These are phyloP conservation scores for Lentinula lateritia DNA, from an alignment of 768 basidiomycete species.

Conservation along the genomic window DNA sequence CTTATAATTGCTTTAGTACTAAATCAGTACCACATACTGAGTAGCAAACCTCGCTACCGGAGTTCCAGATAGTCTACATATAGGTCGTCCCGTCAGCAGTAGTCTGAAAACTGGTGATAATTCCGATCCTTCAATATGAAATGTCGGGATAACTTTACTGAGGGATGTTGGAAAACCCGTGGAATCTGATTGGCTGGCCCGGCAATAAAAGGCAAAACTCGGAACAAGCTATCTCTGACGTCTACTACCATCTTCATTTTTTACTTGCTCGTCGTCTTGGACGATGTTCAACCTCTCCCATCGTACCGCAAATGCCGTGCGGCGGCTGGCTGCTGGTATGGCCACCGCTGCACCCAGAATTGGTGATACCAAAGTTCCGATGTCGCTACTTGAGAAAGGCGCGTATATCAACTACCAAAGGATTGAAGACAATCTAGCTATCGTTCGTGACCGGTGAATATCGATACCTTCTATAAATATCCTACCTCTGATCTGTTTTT, in stretches of 20 bases:
- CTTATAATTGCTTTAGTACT: too few relatives aligned
- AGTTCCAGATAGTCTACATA: too few relatives aligned
- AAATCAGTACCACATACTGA: too few relatives aligned
- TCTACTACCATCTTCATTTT: slow-evolving; percentile 13
- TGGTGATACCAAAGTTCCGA: slow-evolving; percentile 85
- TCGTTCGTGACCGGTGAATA: slow-evolving; percentile 75
- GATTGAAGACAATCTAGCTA: slow-evolving; percentile 93
- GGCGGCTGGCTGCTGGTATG: slow-evolving; percentile 62
- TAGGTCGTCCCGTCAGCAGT: too few relatives aligned
- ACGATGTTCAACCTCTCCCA: slow-evolving; percentile 62
- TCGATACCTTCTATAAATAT: neutral
- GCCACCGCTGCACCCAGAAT: slow-evolving; percentile 78
- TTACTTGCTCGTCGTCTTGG: slow-evolving; percentile 28
- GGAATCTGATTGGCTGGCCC: neutral
- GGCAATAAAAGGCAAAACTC: neutral
- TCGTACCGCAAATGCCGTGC: slow-evolving; percentile 46
- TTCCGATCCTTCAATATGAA: too few relatives aligned
- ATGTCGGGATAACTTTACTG: neutral
- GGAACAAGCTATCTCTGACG: neutral
- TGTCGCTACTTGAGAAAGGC: slow-evolving; percentile 80
- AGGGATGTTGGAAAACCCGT: neutral
- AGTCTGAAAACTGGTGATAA: neutral
- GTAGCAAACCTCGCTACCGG: too few relatives aligned
- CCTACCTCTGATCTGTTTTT: slow-evolving; percentile 5
- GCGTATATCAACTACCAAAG: slow-evolving; percentile 93